phyloP scores from a whole-genome alignment of 441 rosid species.

The Arabidopsis hybrid region DNA sequence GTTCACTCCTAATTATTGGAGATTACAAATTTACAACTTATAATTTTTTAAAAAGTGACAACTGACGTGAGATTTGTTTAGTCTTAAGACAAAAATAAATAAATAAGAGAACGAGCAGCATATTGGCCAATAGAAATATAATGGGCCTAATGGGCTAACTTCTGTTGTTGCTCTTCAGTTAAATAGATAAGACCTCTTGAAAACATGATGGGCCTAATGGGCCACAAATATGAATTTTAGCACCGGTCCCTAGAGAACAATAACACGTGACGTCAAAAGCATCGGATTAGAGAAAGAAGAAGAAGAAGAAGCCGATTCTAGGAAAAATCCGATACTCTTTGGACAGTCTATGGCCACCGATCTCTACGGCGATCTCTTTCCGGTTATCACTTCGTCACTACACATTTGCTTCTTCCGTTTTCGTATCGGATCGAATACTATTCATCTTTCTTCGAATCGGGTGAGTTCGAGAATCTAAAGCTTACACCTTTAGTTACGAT shows the following conservation, averaged over 20 bases:
- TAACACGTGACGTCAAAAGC: constrained; percentile 30
- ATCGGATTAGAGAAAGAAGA: constrained; percentile 2
- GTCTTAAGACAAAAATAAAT: no score
- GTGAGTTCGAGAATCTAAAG: constrained; percentile 9
- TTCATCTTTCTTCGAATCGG: constrained; percentile 11
- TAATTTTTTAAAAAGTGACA: neutral
- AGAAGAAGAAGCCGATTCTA: neutral
- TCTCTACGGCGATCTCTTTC: constrained; percentile 27
- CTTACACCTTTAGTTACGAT: no score
- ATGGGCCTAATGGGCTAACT: neutral
- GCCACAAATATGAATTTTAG: constrained; percentile 8
- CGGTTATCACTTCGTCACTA: constrained; percentile 29
- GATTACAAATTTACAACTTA: neutral
- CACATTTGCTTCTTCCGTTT: constrained; percentile 12
- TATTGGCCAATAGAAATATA: no score
- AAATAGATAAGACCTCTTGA: neutral
- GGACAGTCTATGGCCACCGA: constrained; percentile 44
- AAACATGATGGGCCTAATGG: constrained; percentile 15
- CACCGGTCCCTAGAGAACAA: neutral
- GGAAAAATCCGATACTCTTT: constrained; percentile 11
- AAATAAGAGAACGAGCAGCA: no score
- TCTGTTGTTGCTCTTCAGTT: neutral
- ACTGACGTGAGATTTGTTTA: no score
- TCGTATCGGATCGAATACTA: constrained; percentile 1
- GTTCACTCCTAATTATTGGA: constrained; percentile 17